A percentile compares a stretch with the other conserved stretches of the same genome.
These are phyloP conservation scores for Dichotomopilus funicola DNA, from an alignment of 2,329 filamentous ascomycete genomes.

Conservation along the genomic window DNA sequence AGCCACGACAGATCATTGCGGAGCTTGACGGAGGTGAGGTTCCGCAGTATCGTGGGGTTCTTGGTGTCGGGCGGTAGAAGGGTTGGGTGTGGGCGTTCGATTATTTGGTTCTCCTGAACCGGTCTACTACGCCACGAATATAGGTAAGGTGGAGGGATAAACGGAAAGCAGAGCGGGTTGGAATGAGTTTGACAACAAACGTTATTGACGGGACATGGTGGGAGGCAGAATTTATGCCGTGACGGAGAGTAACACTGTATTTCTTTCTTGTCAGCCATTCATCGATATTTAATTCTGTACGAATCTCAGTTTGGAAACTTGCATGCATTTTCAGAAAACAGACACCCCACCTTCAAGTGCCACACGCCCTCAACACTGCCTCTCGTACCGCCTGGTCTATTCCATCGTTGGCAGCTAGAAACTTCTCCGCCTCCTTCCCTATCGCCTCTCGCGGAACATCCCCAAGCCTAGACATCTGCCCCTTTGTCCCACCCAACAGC, in stretches of 20 bases:
- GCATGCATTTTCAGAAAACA: neutral
- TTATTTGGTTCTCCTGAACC: too few relatives aligned
- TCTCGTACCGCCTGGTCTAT: neutral
- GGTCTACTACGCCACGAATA: too few relatives aligned
- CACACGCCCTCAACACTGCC: neutral
- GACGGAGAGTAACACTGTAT: too few relatives aligned
- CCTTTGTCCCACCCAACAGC: neutral
- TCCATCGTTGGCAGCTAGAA: neutral
- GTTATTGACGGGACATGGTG: too few relatives aligned
- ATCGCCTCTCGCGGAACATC: neutral
- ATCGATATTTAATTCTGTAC: too few relatives aligned
- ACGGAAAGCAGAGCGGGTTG: neutral
- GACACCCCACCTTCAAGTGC: neutral
- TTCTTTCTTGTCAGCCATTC: too few relatives aligned
- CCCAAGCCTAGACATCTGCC: neutral
- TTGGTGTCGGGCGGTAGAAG: conserved; percentile 3
- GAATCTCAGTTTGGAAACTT: too few relatives aligned
- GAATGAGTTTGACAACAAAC: too few relatives aligned
- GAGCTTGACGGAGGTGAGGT: conserved; percentile 3
- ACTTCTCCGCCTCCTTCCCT: neutral
- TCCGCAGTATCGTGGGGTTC: conserved; percentile 3
- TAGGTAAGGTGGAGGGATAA: neutral
- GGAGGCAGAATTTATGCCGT: too few relatives aligned
- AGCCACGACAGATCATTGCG: neutral
- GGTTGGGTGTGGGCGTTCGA: neutral